These are phyloP conservation scores for Fallopia convolvulus DNA, from an alignment of 148 eudicot species.

Conservation along the genomic window DNA sequence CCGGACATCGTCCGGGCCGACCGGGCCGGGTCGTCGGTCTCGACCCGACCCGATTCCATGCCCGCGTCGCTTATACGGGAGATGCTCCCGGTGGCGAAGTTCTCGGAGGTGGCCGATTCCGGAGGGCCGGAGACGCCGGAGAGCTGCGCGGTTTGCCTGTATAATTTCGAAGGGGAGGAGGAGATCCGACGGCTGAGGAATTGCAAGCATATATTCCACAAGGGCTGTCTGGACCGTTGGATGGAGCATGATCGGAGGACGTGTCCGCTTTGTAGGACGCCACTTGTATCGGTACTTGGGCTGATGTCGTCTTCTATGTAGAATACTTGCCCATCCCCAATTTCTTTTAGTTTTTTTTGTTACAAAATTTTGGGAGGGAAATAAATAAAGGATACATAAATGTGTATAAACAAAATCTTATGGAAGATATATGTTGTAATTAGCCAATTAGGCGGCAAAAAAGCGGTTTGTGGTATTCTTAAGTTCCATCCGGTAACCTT, in stretches of 20 bases:
- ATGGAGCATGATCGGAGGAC: constrained; percentile 46
- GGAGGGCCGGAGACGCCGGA: constrained; percentile 40
- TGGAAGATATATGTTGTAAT: neutral
- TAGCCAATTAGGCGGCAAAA: neutral
- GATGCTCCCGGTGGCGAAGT: constrained; percentile 52
- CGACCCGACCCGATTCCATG: constrained; percentile 24
- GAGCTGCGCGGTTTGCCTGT: constrained; percentile 46
- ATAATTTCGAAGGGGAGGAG: constrained; percentile 31
- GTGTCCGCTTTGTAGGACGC: constrained; percentile 46
- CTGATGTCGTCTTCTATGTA: constrained; percentile 20
- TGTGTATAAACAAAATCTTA: constrained; percentile 7
- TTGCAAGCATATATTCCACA: constrained; percentile 41
- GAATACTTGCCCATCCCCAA: constrained; percentile 5
- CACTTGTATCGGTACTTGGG: constrained; percentile 49
- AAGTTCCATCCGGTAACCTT: neutral
- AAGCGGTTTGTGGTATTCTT: neutral
- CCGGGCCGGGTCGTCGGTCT: neutral
- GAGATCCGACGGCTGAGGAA: constrained; percentile 48
- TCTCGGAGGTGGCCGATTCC: constrained; percentile 27
- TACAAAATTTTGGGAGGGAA: neutral
- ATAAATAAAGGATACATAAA: neutral
- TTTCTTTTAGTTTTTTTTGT: neutral
- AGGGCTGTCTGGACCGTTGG: constrained; percentile 30
- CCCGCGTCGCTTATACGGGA: constrained; percentile 54
- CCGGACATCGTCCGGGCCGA: neutral